Conservation (phyloP, 257 asterid genomes). For the Solanum paucissectum region DNA sequence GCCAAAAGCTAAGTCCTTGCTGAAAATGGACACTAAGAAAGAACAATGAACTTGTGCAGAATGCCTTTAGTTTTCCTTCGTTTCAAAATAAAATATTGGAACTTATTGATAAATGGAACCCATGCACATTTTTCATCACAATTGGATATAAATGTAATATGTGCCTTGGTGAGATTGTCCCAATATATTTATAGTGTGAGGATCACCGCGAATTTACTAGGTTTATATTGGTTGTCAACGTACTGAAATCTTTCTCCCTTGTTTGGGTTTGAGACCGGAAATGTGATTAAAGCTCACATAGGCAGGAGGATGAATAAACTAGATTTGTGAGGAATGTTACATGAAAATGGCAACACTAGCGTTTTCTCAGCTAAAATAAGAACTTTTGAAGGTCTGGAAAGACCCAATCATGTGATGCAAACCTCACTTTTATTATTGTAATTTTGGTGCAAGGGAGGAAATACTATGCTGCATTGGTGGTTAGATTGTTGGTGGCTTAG, state of each 20-base stretch:
- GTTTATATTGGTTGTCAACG: background rate
- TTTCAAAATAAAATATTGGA: background rate
- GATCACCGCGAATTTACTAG: background rate
- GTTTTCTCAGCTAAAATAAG: background rate
- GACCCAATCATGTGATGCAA: background rate
- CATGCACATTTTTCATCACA: background rate
- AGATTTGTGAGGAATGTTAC: background rate
- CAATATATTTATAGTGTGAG: background rate
- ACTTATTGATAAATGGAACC: background rate
- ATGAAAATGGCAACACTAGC: background rate
- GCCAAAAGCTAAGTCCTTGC: background rate
- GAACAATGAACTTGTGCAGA: background rate
- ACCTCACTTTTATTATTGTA: background rate
- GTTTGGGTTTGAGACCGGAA: background rate
- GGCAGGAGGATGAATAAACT: background rate
- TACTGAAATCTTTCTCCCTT: background rate
- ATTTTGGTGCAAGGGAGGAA: background rate
- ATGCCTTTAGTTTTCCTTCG: background rate
- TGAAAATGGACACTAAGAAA: background rate
- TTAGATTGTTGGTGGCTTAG: background rate
- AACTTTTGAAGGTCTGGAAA: background rate
- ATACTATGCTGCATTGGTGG: background rate
- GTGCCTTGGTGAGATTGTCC: background rate
- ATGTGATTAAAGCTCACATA: background rate
- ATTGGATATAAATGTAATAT: background rate